phyloP scores from a whole-genome alignment of 768 basidiomycete genomes.

The Lyophyllum semitale region DNA sequence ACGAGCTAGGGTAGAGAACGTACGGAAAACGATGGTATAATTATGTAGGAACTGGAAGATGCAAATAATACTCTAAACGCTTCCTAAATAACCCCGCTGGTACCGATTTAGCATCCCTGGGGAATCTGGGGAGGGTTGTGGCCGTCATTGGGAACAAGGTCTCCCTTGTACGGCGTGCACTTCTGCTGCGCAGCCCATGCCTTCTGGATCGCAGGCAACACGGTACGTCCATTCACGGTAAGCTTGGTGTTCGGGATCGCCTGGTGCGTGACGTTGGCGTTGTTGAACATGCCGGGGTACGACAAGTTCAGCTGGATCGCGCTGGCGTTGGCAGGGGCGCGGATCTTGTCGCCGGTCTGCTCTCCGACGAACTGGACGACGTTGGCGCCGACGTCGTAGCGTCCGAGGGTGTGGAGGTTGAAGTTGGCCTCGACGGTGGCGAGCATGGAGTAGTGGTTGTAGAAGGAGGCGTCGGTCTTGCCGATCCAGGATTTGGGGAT shows the following conservation, averaged over 20 bases:
- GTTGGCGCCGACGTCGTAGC: slow-evolving; percentile 40
- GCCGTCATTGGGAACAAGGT: slow-evolving; percentile 12
- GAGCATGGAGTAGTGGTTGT: slow-evolving; percentile 62
- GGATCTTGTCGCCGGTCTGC: slow-evolving; percentile 42
- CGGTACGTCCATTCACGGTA: slow-evolving; percentile 24
- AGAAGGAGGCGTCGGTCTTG: slow-evolving; percentile 53
- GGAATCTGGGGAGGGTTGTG: slow-evolving; percentile 7
- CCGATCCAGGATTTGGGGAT: slow-evolving; percentile 42
- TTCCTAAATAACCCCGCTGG: too few species aligned
- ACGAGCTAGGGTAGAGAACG: too few species aligned
- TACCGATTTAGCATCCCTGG: slow-evolving; percentile 8
- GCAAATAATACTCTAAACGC: too few species aligned
- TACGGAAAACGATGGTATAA: too few species aligned
- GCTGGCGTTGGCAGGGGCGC: slow-evolving; percentile 3
- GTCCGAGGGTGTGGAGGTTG: slow-evolving; percentile 60
- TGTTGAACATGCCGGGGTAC: slow-evolving; percentile 30
- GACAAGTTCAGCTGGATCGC: slow-evolving; percentile 22
- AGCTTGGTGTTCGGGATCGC: slow-evolving; percentile 26
- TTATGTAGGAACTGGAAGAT: too few species aligned
- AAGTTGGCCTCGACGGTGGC: slow-evolving; percentile 63
- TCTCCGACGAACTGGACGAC: slow-evolving; percentile 55
- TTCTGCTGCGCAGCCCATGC: slow-evolving; percentile 24
- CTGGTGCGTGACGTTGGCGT: slow-evolving; percentile 6
- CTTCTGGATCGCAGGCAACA: slow-evolving; percentile 22
- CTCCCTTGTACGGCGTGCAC: slow-evolving; percentile 24